These are phyloP conservation scores for Gnaphalium uliginosum DNA, from an alignment of 129 eudicot genomes.

Conservation along the genomic window DNA sequence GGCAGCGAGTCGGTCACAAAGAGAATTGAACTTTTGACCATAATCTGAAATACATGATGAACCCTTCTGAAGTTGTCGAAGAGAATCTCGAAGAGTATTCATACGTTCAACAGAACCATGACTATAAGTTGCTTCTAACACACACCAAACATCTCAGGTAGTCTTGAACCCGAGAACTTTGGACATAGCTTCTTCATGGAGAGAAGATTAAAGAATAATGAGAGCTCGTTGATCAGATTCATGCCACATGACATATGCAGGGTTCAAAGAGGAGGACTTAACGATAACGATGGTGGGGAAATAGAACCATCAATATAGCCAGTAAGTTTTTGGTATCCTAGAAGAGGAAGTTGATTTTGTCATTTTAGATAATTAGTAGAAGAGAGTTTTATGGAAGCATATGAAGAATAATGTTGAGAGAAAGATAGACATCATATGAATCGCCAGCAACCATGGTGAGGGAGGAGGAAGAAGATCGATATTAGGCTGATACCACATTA, in stretches of 20 bases:
- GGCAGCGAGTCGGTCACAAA: neutral
- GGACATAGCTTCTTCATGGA: neutral
- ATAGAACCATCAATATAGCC: neutral
- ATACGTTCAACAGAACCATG: neutral
- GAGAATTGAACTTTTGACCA: too few species aligned
- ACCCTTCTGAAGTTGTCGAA: neutral
- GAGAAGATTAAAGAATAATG: too few species aligned
- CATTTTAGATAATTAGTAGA: too few species aligned
- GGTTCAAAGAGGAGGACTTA: neutral
- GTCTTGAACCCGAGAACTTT: neutral
- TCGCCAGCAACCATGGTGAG: too few species aligned
- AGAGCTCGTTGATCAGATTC: neutral
- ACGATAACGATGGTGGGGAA: neutral
- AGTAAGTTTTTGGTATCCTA: too few species aligned
- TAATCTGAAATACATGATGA: neutral
- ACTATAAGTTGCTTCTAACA: neutral
- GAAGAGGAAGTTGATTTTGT: too few species aligned
- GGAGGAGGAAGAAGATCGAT: too few species aligned
- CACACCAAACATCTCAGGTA: neutral
- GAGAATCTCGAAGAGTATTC: neutral
- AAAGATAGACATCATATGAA: too few species aligned
- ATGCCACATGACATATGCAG: neutral
- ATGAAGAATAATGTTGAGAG: too few species aligned
- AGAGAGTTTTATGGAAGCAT: too few species aligned
- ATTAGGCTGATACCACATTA: too few species aligned